A percentile compares a stretch with the other conserved stretches of the same genome.
phyloP scores from a whole-genome alignment of 2,329 filamentous ascomycete species.

The Penicillium concentricum region DNA sequence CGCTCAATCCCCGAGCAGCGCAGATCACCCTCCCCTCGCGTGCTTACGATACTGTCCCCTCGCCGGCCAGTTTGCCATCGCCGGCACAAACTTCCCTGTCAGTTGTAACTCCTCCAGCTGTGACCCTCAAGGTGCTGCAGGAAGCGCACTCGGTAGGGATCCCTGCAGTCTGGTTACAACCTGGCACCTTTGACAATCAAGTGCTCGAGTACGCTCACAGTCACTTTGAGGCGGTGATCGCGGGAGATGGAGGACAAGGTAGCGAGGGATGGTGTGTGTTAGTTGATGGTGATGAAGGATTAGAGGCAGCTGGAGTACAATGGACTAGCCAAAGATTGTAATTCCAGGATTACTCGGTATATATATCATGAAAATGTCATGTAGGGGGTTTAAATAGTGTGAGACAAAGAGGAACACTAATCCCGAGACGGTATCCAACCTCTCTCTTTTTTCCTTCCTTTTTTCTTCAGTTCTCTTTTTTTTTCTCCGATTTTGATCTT shows the following conservation, averaged over 20 bases:
- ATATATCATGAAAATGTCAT: neutral
- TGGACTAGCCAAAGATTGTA: conserved; percentile 46
- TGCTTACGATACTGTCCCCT: conserved; percentile 63
- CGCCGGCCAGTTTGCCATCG: conserved; percentile 63
- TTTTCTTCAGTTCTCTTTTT: neutral
- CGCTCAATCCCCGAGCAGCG: conserved; percentile 73
- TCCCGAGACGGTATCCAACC: neutral
- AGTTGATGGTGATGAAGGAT: conserved; percentile 69
- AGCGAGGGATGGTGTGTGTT: conserved; percentile 83
- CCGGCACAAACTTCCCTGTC: conserved; percentile 73
- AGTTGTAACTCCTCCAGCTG: conserved; percentile 80
- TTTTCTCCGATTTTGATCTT: conserved; percentile 1
- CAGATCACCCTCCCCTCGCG: conserved; percentile 62
- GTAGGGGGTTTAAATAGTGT: conserved; percentile 3
- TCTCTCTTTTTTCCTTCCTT: conserved; percentile 1
- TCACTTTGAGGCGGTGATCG: conserved; percentile 69
- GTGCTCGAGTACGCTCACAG: conserved; percentile 67
- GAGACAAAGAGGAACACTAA: neutral
- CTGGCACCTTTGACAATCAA: conserved; percentile 78
- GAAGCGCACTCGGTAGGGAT: conserved; percentile 75
- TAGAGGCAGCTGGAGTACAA: conserved; percentile 57
- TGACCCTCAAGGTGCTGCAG: conserved; percentile 70
- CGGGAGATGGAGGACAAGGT: conserved; percentile 64
- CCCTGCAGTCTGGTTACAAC: conserved; percentile 82
- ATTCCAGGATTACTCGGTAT: neutral